A percentile compares a stretch with the other conserved stretches of the same genome.
Conservation (phyloP, 768 basidiomycete species). For the Trametes maxima region DNA sequence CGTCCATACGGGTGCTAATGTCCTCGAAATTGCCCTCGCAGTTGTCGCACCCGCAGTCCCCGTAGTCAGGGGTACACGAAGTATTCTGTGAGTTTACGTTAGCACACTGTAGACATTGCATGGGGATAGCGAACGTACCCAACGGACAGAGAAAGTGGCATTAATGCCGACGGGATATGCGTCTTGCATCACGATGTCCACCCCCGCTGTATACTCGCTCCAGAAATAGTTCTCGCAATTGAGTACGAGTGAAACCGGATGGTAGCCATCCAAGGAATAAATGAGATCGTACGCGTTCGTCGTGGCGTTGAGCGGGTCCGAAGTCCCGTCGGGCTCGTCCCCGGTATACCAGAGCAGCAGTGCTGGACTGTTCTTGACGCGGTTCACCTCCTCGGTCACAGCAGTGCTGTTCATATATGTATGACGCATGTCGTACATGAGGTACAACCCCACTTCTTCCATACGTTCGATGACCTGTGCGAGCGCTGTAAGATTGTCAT, state of each 20-base stretch:
- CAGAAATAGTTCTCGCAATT: conserved; percentile 68
- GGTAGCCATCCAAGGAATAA: conserved; percentile 54
- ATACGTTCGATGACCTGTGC: conserved; percentile 65
- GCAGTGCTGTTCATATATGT: conserved; percentile 66
- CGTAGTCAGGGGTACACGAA: conserved; percentile 62
- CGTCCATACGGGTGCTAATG: conserved; percentile 66
- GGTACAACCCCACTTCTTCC: conserved; percentile 68
- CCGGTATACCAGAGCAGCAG: conserved; percentile 75
- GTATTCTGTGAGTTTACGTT: conserved; percentile 36
- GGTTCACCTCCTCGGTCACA: conserved; percentile 69
- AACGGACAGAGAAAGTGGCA: conserved; percentile 60
- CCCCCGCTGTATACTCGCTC: conserved; percentile 56
- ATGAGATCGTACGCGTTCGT: conserved; percentile 47
- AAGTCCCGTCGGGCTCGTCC: conserved; percentile 74
- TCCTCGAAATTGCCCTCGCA: conserved; percentile 72
- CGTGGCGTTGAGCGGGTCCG: conserved; percentile 67
- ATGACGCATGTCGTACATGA: conserved; percentile 85
- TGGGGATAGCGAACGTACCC: conserved; percentile 34
- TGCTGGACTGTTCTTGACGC: conserved; percentile 66
- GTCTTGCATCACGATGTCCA: conserved; percentile 75
- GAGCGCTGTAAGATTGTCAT: conserved; percentile 59
- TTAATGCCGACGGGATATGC: conserved; percentile 60
- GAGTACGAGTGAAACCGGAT: conserved; percentile 56
- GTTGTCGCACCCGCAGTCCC: conserved; percentile 74
- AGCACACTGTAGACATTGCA: not conserved